Conservation (phyloP, 192 early-diverging fungal species). For the Linnemannia hyalina region DNA sequence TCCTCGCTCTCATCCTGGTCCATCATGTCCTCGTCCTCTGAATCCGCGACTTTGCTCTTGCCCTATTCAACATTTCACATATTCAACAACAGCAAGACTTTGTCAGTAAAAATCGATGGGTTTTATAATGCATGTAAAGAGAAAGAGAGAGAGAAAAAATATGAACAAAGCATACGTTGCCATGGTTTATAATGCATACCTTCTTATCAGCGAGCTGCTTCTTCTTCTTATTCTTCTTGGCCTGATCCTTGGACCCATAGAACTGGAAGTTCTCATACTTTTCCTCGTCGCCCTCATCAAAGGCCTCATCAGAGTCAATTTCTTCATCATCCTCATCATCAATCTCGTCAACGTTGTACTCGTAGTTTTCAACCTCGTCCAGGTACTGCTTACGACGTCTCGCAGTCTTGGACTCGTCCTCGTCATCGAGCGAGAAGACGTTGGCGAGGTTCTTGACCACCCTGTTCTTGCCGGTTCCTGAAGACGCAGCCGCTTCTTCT, state of each 20-base stretch:
- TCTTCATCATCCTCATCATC: conserved; percentile 94
- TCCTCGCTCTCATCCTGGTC: conserved; percentile 53
- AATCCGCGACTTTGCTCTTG: conserved; percentile 28
- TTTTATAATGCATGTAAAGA: not conserved
- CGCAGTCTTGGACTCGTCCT: conserved; percentile 55
- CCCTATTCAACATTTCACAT: not conserved
- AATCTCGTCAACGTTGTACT: conserved; percentile 83
- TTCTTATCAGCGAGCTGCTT: conserved; percentile 12
- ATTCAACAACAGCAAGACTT: not conserved
- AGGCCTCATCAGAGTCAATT: conserved; percentile 92
- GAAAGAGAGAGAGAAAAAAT: too few relatives aligned
- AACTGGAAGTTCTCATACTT: conserved; percentile 80
- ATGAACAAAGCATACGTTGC: not conserved
- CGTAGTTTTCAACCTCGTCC: conserved; percentile 75
- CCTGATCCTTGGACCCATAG: conserved; percentile 64
- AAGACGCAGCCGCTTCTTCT: not conserved
- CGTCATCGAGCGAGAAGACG: conserved; percentile 57
- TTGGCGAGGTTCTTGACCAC: conserved; percentile 42
- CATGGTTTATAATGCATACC: not conserved
- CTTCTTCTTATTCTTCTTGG: conserved; percentile 42
- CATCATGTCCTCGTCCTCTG: conserved; percentile 53
- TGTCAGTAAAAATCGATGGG: not conserved
- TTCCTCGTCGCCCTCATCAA: conserved; percentile 88
- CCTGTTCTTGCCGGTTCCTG: conserved; percentile 6
- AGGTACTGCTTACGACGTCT: conserved; percentile 60